These are phyloP conservation scores for Vanderwaltozyma tropicalis DNA, from an alignment of 805 yeast genomes.

Conservation along the genomic window DNA sequence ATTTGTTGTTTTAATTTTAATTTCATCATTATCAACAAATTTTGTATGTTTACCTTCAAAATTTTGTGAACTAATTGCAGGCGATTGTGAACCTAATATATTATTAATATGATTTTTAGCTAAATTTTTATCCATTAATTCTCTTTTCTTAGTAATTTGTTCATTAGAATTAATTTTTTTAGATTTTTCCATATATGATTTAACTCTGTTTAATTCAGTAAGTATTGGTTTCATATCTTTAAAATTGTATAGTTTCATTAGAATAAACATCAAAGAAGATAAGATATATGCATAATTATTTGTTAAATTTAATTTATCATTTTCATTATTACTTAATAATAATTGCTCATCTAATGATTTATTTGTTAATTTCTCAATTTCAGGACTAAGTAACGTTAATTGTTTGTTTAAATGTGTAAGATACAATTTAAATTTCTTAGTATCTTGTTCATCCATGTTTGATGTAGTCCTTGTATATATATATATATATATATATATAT, in stretches of 20 bases:
- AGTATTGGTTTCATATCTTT: constrained; percentile 38
- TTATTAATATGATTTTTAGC: background rate
- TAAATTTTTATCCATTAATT: background rate
- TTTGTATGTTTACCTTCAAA: background rate
- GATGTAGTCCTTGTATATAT: background rate
- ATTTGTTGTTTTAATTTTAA: background rate
- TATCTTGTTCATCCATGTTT: constrained; percentile 15
- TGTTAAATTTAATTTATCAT: constrained; percentile 13
- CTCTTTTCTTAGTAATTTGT: background rate
- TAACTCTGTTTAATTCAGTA: constrained; percentile 56
- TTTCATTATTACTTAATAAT: constrained; percentile 12
- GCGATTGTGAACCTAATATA: background rate
- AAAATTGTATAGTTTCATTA: constrained; percentile 19
- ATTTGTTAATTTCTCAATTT: constrained; percentile 13
- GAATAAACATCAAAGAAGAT: constrained; percentile 23
- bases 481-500: background rate
- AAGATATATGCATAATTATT: constrained; percentile 22
- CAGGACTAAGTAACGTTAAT: constrained; percentile 11
- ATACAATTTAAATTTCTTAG: constrained; percentile 21
- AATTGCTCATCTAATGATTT: constrained; percentile 24
- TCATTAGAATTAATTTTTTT: background rate
- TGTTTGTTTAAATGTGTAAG: constrained; percentile 17
- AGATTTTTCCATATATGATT: constrained; percentile 45
- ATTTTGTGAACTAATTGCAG: constrained; percentile 1
- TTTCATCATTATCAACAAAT: background rate